Conservation (phyloP, 352 stramenopile species). For the Pythium pyrilobum region DNA sequence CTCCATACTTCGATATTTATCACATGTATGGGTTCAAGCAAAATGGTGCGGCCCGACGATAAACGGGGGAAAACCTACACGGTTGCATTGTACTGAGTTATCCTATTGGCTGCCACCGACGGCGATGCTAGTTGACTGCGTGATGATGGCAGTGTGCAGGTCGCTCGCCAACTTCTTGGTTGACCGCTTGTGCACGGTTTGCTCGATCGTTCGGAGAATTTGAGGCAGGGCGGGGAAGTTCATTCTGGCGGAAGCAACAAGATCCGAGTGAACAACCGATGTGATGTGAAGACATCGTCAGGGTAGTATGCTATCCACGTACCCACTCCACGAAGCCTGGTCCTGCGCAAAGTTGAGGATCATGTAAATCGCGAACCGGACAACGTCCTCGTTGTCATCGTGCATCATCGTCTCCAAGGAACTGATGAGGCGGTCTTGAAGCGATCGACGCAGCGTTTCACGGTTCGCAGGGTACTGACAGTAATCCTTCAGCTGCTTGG, state of each 20-base stretch:
- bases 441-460: conserved; percentile 26
- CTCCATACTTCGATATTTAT: no score
- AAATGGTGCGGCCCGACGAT: neutral
- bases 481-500: conserved; percentile 71
- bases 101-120: conserved; percentile 20
- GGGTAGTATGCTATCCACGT: no score
- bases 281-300: no score
- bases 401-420: conserved; percentile 57
- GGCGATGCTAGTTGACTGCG: conserved; percentile 23
- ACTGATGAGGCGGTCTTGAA: conserved; percentile 44
- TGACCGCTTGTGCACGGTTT: conserved; percentile 54
- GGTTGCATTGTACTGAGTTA: conserved; percentile 16
- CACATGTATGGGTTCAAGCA: no score
- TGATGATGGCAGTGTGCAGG: conserved; percentile 56
- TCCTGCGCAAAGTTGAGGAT: conserved; percentile 70
- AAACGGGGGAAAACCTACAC: conserved; percentile 2
- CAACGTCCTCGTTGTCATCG: conserved; percentile 67
- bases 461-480: conserved; percentile 55
- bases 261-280: neutral
- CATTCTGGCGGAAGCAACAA: conserved; percentile 25
- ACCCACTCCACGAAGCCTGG: conserved; percentile 24
- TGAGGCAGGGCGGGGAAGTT: conserved; percentile 53
- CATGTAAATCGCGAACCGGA: conserved; percentile 67
- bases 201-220: conserved; percentile 50
- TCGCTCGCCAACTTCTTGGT: conserved; percentile 68